Evolutionary conservation across 306 rosid species (phyloP).

Genomic region (Arachis stenosperma): DNA sequence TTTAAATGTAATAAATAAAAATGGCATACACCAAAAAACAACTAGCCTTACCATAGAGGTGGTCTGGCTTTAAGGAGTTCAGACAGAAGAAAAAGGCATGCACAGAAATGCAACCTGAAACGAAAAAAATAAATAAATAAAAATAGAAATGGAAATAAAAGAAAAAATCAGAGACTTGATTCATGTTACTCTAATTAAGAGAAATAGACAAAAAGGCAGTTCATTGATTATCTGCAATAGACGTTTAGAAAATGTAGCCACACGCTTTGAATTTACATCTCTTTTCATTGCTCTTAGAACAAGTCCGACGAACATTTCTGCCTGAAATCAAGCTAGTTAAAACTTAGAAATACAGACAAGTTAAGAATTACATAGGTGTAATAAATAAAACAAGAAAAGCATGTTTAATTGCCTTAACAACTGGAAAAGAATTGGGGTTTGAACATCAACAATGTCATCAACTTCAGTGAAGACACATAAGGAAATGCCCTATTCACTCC

Average conservation of each 20-base stretch:
- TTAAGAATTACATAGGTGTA: background rate
- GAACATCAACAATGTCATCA: constrained; percentile 87
- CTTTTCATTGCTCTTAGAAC: constrained; percentile 87
- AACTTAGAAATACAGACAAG: background rate
- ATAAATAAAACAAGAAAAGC: background rate
- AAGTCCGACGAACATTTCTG: constrained; percentile 93
- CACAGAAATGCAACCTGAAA: constrained; percentile 90
- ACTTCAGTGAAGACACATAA: constrained; percentile 78
- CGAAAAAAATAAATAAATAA: no score
- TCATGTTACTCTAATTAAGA: background rate
- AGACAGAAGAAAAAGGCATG: constrained; percentile 90
- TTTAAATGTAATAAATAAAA: background rate
- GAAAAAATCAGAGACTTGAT: constrained; percentile 8
- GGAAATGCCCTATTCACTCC: constrained; percentile 98
- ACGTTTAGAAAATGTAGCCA: constrained; percentile 88
- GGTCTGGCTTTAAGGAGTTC: constrained; percentile 95
- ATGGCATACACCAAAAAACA: background rate
- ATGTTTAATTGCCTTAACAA: constrained; percentile 74
- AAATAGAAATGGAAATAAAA: background rate
- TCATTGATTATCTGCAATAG: constrained; percentile 67
- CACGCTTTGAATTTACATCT: constrained; percentile 88
- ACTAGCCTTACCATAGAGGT: constrained; percentile 67
- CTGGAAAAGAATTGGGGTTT: constrained; percentile 91
- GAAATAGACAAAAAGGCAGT: constrained; percentile 6
- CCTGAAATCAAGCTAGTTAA: constrained; percentile 51